These are phyloP conservation scores for Aureobasidium sp. DNA, from an alignment of 2,329 filamentous ascomycete genomes.

Conservation along the genomic window DNA sequence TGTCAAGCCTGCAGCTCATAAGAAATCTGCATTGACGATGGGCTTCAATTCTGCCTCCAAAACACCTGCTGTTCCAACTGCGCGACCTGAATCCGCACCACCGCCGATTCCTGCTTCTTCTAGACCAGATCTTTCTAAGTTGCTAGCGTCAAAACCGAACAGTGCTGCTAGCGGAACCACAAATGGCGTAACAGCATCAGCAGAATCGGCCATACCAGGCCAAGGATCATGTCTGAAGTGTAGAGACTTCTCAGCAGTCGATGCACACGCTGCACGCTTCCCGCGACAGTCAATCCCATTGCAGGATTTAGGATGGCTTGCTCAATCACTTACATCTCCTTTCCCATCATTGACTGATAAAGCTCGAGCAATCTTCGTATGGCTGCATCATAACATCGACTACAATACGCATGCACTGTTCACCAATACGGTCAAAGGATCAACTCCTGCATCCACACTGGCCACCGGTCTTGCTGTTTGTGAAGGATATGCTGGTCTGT, in stretches of 20 bases:
- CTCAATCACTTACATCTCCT: conserved; percentile 64
- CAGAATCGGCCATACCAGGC: conserved; percentile 14
- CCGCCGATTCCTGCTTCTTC: conserved; percentile 47
- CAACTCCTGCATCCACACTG: conserved; percentile 64
- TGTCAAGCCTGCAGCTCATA: conserved; percentile 21
- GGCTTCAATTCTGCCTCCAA: conserved; percentile 33
- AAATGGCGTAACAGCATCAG: conserved; percentile 13
- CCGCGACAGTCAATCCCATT: conserved; percentile 65
- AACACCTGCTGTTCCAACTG: conserved; percentile 14
- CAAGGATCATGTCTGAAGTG: conserved; percentile 61
- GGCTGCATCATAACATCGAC: conserved; percentile 86
- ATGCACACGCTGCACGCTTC: conserved; percentile 67
- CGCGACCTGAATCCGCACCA: conserved; percentile 20
- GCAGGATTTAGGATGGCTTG: conserved; percentile 59
- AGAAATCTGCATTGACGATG: conserved; percentile 38
- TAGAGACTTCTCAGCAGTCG: conserved; percentile 77
- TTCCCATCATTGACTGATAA: conserved; percentile 89
- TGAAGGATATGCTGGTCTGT: conserved; percentile 80
- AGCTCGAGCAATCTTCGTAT: conserved; percentile 84
- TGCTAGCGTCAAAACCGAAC: conserved; percentile 45
- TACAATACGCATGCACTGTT: conserved; percentile 82
- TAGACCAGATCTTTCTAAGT: conserved; percentile 47
- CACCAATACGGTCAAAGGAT: conserved; percentile 53
- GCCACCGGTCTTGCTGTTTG: conserved; percentile 77
- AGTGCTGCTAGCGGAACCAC: conserved; percentile 20